These are phyloP conservation scores for Neurospora hispaniola DNA, from an alignment of 495 filamentous ascomycete species.

Conservation along the genomic window DNA sequence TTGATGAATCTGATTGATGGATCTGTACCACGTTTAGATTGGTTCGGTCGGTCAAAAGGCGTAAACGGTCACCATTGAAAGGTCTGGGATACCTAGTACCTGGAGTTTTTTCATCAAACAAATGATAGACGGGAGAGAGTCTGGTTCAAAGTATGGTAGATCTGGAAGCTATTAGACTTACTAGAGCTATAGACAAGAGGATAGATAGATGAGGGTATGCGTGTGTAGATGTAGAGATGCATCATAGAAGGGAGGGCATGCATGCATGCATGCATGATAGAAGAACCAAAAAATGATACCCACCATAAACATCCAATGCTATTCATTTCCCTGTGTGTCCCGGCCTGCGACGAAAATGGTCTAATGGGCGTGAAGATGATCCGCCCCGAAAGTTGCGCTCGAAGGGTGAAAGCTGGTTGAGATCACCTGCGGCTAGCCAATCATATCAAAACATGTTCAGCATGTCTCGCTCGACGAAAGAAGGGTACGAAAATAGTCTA, in stretches of 20 bases:
- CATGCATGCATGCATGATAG: neutral
- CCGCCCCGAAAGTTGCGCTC: neutral
- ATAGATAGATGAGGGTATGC: neutral
- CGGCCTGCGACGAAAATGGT: neutral
- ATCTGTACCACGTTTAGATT: neutral
- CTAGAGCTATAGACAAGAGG: neutral
- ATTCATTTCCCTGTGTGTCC: neutral
- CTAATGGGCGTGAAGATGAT: neutral
- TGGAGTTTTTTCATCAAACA: neutral
- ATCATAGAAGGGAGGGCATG: neutral
- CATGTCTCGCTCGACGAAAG: neutral
- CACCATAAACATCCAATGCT: neutral
- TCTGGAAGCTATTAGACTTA: neutral
- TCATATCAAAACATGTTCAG: neutral
- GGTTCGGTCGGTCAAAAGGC: neutral
- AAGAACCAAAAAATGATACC: neutral
- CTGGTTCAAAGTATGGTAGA: neutral
- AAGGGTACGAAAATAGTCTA: neutral
- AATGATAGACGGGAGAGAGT: neutral
- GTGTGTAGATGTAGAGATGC: neutral
- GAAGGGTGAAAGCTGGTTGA: neutral
- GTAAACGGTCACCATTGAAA: neutral
- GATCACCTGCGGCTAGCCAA: neutral
- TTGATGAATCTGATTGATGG: neutral
- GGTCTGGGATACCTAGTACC: neutral